Conservation (phyloP, 2,329 filamentous ascomycete species). For the Akanthomyces lecanii region DNA sequence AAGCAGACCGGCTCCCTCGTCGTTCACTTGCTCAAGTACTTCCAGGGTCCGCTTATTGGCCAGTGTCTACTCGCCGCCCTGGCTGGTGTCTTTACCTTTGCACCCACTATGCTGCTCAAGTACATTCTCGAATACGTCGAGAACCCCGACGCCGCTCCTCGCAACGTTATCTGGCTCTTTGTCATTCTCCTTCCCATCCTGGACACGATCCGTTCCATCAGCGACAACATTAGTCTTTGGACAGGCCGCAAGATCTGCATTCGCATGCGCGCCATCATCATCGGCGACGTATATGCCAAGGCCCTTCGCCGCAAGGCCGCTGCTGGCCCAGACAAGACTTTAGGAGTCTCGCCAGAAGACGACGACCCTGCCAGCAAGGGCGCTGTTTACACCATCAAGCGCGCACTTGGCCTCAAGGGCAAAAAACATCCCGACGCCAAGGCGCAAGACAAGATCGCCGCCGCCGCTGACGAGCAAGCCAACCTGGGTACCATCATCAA, state of each 20-base stretch:
- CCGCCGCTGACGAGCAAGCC: slow-evolving; percentile 63
- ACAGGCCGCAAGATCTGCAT: slow-evolving; percentile 93
- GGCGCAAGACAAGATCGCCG: slow-evolving; percentile 34
- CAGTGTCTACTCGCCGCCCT: slow-evolving; percentile 79
- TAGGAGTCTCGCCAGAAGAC: slow-evolving; percentile 49
- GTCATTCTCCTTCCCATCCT: slow-evolving; percentile 85
- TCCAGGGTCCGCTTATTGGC: slow-evolving; percentile 68
- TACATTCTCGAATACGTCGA: slow-evolving; percentile 95
- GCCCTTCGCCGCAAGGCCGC: slow-evolving; percentile 86
- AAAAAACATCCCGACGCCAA: slow-evolving; percentile 37
- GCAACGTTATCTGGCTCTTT: slow-evolving; percentile 92
- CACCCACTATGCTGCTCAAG: slow-evolving; percentile 84
- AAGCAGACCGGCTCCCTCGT: slow-evolving; percentile 77
- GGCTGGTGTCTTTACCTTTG: slow-evolving; percentile 80
- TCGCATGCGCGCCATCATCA: slow-evolving; percentile 85
- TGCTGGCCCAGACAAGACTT: slow-evolving; percentile 67
- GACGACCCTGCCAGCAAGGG: slow-evolving; percentile 34
- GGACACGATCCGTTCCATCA: slow-evolving; percentile 74
- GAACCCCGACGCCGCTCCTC: slow-evolving; percentile 66
- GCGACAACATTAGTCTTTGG: slow-evolving; percentile 84
- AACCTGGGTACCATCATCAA: slow-evolving; percentile 99
- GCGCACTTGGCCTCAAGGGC: slow-evolving; percentile 53
- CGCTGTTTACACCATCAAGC: slow-evolving; percentile 48
- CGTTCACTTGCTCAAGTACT: slow-evolving; percentile 79
- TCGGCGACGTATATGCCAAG: slow-evolving; percentile 97